Evolutionary conservation across 2,329 filamentous ascomycete species (phyloP), one percentile per base, ranked within the genome.

Genomic region (Fusarium fracticaudum): DNA sequence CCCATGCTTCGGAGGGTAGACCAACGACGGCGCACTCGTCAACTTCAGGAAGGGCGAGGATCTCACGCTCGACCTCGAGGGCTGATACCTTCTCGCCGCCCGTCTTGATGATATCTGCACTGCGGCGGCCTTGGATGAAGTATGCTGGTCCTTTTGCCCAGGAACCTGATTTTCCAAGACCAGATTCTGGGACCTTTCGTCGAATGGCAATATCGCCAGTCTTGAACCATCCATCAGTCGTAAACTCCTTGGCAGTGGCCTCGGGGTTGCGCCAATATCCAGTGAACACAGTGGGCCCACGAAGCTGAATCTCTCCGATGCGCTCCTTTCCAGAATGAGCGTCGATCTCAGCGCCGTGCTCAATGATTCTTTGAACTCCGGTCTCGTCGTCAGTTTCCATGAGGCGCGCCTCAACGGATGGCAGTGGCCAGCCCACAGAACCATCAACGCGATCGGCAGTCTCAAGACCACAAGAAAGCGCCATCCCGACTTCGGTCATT

Each of bases 401-500:
- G 15, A 99, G 91, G 2, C 96, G 91, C 1, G 91, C 94, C 83
- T 98, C 90, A 1, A 99, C 96, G 2, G 88, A 91, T 0, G 96
- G 96, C 0, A 99, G 85, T 0, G 96, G 94, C 96, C 96, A 98
- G 65, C 96, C 96, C 20, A 99, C 96, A 67, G 92, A 94, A 44
- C 94, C 96, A 78, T 98, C 95, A 7, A 98, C 91, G 54, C 96
- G 94, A 79, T 97, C 93, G 10, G 84, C 79, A 59, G 89, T 90
- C 72, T 91, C 88, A 5, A 98, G 91, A 5, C 95, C 95, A 81
- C 96, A 98, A 69, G 93, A 96, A n/a, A 99, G 88, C 0, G 96
- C 96, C 96, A 99, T 98, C 77, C 96, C 96, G 3, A 98, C 95
- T 85, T 99, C 96, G 8, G 96, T 99, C 96, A 99, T 98, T 79